A percentile compares a stretch with the other conserved stretches of the same genome.
Evolutionary conservation across 805 yeast species (phyloP).

Genomic region (Starmerella asiatica): DNA sequence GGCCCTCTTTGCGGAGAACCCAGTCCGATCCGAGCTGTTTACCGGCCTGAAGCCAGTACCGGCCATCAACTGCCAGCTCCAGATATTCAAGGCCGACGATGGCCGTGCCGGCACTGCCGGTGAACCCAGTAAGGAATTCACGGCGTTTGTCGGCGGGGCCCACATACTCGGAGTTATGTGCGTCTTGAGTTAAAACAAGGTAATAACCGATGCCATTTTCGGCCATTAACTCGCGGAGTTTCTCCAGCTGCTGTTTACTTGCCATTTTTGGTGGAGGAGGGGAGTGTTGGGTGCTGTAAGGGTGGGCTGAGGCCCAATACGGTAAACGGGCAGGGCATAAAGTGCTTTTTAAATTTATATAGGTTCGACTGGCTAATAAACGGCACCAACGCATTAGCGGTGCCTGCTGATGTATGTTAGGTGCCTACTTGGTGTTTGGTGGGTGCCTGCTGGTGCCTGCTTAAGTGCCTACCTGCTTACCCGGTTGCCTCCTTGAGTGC

Average conservation of each 20-base stretch:
- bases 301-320: too few species aligned
- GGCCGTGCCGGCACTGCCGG: conserved; percentile 89
- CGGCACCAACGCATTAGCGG: too few species aligned
- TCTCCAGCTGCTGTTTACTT: conserved; percentile 1
- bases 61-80: conserved; percentile 80
- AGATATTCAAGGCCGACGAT: conserved; percentile 61
- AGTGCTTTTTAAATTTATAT: too few species aligned
- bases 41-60: conserved; percentile 84
- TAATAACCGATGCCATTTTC: conserved; percentile 55
- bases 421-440: too few species aligned
- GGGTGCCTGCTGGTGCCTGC: too few species aligned
- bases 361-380: too few species aligned
- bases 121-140: conserved; percentile 67
- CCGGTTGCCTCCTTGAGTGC: too few species aligned
- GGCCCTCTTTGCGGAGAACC: conserved; percentile 69
- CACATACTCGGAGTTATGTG: conserved; percentile 86
- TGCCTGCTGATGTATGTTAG: too few species aligned
- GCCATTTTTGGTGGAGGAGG: too few species aligned
- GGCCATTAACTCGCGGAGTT: conserved; percentile 35
- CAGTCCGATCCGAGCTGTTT: conserved; percentile 70
- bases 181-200: conserved; percentile 76
- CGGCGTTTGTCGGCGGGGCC: conserved; percentile 70
- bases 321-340: too few species aligned
- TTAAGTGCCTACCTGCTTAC: too few species aligned
- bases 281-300: too few species aligned